Percentiles rank a stretch among this genome's conserved stretches.
Conservation (phyloP, 129 eudicot genomes). For the Lonicera japonica region DNA sequence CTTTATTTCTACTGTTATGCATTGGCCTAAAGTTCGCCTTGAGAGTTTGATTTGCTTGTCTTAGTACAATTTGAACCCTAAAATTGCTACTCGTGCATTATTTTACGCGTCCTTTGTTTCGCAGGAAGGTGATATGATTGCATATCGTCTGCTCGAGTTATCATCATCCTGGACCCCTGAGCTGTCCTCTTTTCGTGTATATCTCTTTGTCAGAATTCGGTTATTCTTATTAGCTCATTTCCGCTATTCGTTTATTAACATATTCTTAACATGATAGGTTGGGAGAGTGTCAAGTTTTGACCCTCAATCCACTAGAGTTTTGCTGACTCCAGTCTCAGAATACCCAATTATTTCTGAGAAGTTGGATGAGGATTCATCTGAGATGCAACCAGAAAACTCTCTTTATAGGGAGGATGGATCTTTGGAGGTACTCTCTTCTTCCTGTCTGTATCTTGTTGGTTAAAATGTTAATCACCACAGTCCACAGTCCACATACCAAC, state of each 20-base stretch:
- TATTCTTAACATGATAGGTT: constrained; percentile 32
- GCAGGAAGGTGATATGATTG: constrained; percentile 86
- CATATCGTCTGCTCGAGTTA: constrained; percentile 79
- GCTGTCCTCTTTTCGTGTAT: constrained; percentile 73
- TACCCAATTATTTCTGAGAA: constrained; percentile 48
- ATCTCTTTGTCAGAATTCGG: constrained; percentile 2
- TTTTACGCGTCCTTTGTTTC: not conserved
- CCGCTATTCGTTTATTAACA: not conserved
- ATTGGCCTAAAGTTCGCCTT: too few relatives aligned
- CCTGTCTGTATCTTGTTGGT: not conserved
- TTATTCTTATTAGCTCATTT: not conserved
- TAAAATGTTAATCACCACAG: not conserved
- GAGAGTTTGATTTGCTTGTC: too few relatives aligned
- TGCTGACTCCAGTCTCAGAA: constrained; percentile 59
- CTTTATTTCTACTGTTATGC: too few relatives aligned
- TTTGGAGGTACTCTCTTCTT: constrained; percentile 54
- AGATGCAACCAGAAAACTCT: constrained; percentile 34
- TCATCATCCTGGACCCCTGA: constrained; percentile 96
- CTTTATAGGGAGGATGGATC: constrained; percentile 81
- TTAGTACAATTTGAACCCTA: too few relatives aligned
- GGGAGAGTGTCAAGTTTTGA: constrained; percentile 48
- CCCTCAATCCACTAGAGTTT: constrained; percentile 28
- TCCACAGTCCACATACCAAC: too few relatives aligned
- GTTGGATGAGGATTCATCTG: constrained; percentile 42
- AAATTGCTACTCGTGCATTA: not conserved